Conservation (phyloP, 2,329 filamentous ascomycete genomes). For the Hypomyces perniciosus region DNA sequence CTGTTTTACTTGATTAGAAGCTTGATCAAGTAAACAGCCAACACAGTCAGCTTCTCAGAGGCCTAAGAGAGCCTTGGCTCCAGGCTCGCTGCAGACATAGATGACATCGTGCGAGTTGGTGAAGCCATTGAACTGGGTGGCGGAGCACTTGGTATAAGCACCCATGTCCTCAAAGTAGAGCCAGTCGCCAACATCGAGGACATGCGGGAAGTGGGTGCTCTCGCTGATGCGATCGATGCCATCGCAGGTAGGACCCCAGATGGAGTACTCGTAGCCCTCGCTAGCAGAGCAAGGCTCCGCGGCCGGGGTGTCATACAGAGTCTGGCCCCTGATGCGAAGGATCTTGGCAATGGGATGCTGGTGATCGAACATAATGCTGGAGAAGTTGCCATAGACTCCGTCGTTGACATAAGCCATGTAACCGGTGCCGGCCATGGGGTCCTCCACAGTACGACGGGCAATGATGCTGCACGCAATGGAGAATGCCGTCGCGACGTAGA, state of each 20-base stretch:
- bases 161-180: conserved; percentile 99
- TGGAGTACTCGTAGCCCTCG: conserved; percentile 73
- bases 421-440: conserved; percentile 60
- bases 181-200: conserved; percentile 92
- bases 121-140: conserved; percentile 97
- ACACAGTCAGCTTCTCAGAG: not conserved
- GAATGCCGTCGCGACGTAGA: conserved; percentile 90
- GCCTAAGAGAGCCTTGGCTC: conserved; percentile 65
- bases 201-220: conserved; percentile 68
- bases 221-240: conserved; percentile 92
- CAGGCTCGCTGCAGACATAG: conserved; percentile 91
- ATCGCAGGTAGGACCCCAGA: conserved; percentile 98
- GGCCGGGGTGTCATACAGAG: conserved; percentile 51
- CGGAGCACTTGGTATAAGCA: conserved; percentile 96
- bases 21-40: too few species aligned
- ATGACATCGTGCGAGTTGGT: conserved; percentile 86
- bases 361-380: conserved; percentile 98
- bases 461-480: conserved; percentile 95
- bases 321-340: conserved; percentile 55
- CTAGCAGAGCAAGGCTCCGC: conserved; percentile 41
- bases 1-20: not conserved
- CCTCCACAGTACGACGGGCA: conserved; percentile 80
- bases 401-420: conserved; percentile 99
- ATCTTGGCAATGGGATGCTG: conserved; percentile 85
- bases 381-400: conserved; percentile 96